Evolutionary conservation across 2,329 filamentous ascomycete species (phyloP).

Genomic region (Hypoxylon sp.): DNA sequence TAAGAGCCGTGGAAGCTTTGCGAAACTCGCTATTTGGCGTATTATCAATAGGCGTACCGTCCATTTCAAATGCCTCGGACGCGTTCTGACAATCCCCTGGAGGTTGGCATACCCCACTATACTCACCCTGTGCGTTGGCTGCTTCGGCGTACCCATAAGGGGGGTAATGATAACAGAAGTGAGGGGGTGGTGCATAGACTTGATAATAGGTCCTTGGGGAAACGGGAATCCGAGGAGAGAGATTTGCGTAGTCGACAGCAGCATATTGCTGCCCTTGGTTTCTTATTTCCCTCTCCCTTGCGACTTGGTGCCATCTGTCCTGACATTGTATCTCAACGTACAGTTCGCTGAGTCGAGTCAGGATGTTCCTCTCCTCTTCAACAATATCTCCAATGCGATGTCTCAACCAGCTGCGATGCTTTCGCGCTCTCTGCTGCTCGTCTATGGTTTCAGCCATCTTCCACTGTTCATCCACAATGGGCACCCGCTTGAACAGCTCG

Average conservation of each 20-base stretch:
- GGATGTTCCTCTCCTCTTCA: constrained; percentile 60
- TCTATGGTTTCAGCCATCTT: constrained; percentile 27
- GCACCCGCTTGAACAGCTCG: constrained; percentile 56
- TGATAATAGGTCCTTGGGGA: not conserved
- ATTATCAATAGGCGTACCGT: not conserved
- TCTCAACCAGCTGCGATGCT: constrained; percentile 57
- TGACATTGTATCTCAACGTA: constrained; percentile 61
- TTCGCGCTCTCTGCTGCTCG: constrained; percentile 52
- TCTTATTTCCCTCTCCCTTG: constrained; percentile 42
- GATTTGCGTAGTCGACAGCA: constrained; percentile 11
- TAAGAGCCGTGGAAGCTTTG: not conserved
- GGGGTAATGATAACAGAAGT: not conserved
- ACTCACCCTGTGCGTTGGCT: not conserved
- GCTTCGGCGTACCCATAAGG: not conserved
- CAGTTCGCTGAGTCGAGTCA: constrained; percentile 62
- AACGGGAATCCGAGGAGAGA: not conserved
- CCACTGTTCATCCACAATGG: constrained; percentile 52
- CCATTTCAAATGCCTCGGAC: constrained; percentile 3
- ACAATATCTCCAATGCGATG: constrained; percentile 58
- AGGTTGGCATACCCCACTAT: not conserved
- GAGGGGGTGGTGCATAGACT: not conserved
- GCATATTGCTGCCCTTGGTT: constrained; percentile 28
- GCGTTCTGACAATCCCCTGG: not conserved
- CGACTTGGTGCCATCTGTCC: constrained; percentile 54
- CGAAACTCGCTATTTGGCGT: not conserved